Base-by-base conservation (phyloP, 805 yeast species). In the Jamesozyma piceae region DNA sequence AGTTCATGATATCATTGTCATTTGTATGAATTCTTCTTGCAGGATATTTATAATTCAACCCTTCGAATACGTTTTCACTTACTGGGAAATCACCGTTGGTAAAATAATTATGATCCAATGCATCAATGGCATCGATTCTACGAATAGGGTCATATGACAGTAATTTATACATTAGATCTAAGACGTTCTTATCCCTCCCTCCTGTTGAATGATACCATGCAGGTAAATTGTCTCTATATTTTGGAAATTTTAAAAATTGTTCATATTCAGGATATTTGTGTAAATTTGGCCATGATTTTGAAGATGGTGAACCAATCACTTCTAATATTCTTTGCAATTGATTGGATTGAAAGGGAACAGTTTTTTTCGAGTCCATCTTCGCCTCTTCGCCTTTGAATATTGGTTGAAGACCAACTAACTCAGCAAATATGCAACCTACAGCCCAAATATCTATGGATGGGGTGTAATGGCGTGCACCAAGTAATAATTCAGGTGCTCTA, bases 301-400 rank as follows among this genome's bases (percentile, higher is more conserved):
- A 57, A 3, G 75, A 75, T 0, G 99, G 99, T 0, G 95, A 78
- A 0, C 99, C 99, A 47, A 92, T 64, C n/a, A 92, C 81, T 61
- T 92, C 97, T 22, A 92, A 69, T 20, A 92, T 89, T 58, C 87
- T 88, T 54, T 84, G 82, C 58, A 90, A 73, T 65, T 92, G 99
- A 58, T 85, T 89, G 44, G 82, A 79, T 62, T 92, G 98, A 63
- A 92, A 92, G 2, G 97, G 97, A 4, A 90, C 89, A 43, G 79
- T 82, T 57, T 90, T 89, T 57, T 88, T 90, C 51, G 83, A 84
- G 60, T 89, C 97, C 74, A 90, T 83, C 53, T 90, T 90, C 13
- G 95, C 92, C 58, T 92, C 99, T 63, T 92, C 98, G 42, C 98
- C 98, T 61, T 92, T 92, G 67, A 92, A 92, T 9, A 92, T 80